Evolutionary conservation across 176 grass and related monocot species (phyloP).

Genomic region (Hsuehochloa calcarea): DNA sequence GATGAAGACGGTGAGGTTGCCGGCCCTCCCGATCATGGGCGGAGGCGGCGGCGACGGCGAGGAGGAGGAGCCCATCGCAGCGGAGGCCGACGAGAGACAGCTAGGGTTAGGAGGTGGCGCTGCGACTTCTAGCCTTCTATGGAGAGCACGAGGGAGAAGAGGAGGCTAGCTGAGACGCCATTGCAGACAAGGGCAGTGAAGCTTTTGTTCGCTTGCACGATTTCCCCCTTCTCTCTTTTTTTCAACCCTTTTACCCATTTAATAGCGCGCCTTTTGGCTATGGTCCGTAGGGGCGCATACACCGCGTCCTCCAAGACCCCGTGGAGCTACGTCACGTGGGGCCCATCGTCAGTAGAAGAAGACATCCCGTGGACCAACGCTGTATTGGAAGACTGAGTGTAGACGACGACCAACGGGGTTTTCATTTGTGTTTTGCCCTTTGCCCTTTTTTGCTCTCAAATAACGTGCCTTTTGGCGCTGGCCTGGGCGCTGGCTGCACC

Average conservation of each 20-base stretch:
- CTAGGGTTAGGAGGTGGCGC: background rate
- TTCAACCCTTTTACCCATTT: background rate
- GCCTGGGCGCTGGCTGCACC: constrained; percentile 20
- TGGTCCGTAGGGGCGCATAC: background rate
- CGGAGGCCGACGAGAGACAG: background rate
- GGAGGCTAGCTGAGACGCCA: constrained; percentile 31
- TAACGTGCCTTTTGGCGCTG: constrained; percentile 23
- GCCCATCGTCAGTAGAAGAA: rapidly evolving
- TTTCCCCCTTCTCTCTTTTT: background rate
- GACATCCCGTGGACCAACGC: rapidly evolving
- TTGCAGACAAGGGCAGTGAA: constrained; percentile 37
- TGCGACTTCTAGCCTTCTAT: background rate
- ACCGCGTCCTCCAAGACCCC: constrained; percentile 1
- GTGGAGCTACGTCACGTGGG: rapidly evolving
- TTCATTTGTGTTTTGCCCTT: background rate
- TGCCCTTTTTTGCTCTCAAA: background rate
- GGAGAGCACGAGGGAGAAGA: background rate
- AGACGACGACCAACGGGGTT: background rate
- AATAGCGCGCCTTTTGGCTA: background rate
- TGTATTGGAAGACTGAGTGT: background rate
- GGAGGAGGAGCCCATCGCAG: constrained; percentile 32
- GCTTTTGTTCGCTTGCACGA: constrained; percentile 34
- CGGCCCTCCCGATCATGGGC: constrained; percentile 78
- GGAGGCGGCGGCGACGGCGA: constrained; percentile 35
- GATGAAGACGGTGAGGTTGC: constrained; percentile 88